A percentile compares a stretch with the other conserved stretches of the same genome.
Conservation (phyloP, 106 monocot species). For the Allium fistulosum region DNA sequence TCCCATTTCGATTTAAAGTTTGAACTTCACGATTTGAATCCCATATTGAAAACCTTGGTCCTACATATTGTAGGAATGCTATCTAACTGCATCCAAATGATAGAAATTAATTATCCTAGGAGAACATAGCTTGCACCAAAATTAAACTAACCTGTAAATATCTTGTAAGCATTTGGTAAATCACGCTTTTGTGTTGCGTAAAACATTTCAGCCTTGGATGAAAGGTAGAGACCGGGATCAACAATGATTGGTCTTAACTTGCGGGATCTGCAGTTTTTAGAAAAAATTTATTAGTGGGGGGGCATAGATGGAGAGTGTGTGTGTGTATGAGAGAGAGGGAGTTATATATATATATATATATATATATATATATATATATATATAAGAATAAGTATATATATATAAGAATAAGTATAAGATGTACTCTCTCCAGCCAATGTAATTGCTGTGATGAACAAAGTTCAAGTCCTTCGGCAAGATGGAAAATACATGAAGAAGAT, state of each 20-base stretch:
- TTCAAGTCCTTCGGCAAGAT: slow-evolving; percentile 81
- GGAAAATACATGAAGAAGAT: slow-evolving; percentile 96
- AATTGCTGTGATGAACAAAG: slow-evolving; percentile 82
- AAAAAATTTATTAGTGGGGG: too few species aligned
- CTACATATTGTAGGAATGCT: too few species aligned
- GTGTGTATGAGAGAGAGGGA: too few species aligned
- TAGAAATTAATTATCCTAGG: too few species aligned
- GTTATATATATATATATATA: too few species aligned
- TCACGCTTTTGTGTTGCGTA: slow-evolving; percentile 91
- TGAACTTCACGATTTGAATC: too few species aligned
- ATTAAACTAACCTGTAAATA: slow-evolving; percentile 71
- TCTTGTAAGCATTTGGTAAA: slow-evolving; percentile 65
- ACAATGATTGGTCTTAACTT: slow-evolving; percentile 65
- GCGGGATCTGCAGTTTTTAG: slow-evolving; percentile 33
- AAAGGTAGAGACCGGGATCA: slow-evolving; percentile 80
- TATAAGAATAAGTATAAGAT: background rate
- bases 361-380: background rate
- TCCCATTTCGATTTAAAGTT: too few species aligned
- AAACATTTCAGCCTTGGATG: slow-evolving; percentile 49
- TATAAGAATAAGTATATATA: too few species aligned
- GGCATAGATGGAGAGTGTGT: too few species aligned
- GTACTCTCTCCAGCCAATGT: slow-evolving; percentile 87
- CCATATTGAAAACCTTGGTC: too few species aligned
- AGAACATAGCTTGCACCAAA: too few species aligned
- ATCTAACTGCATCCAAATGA: too few species aligned